Base-by-base conservation (phyloP, 1,284 basidiomycete genomes). In the Inonotus obliquus region DNA sequence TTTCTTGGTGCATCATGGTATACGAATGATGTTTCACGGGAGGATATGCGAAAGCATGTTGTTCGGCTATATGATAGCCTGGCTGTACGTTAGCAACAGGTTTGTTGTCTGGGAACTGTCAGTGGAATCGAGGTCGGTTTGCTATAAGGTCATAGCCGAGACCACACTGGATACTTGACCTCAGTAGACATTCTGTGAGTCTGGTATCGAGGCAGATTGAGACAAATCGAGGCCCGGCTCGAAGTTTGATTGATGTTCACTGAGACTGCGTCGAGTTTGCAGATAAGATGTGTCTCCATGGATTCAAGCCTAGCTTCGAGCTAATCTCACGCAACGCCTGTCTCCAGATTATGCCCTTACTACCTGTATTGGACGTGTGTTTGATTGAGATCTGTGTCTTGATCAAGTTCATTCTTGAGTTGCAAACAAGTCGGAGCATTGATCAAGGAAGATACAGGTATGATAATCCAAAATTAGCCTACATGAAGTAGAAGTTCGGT, bases 61-160 rank as follows among this genome's bases (percentile, higher is more conserved):
- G 13, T 29, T 52, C 51, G 51, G 27, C 29, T 52, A 9, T 21
- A 29, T 13, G 14, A 44, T n/a, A 11, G 19, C 6, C 19, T 23
- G 10, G 59, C 59, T 60, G 59, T 60, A 38, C 53, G 32, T 27
- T 44, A 25, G 59, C 41, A 54, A 60, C 59, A 54, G 35, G 38
- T 23, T 10, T 53, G 17, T 19, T 27, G 44, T 37, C 19, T 44
- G 17, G 44, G 41, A 47, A 53, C 51, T 38, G 57, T 59, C 57
- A 47, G 21, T 47, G 17, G 41, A 44, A 44, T 44, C 57, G 45
- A 59, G n/a, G 44, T 59, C 57, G 57, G 45, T 59, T 27, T 52
- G 59, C 38, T 32, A 9, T 19, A 38, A 55, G 52, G 59, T 41
- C 49, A 58, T 58, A 48, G 53, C 47, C 45, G 37, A 48, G 56